Percentiles rank a stretch among this genome's conserved stretches.
phyloP scores from a whole-genome alignment of 345 rosid genomes.

The Salix suchowensis region DNA sequence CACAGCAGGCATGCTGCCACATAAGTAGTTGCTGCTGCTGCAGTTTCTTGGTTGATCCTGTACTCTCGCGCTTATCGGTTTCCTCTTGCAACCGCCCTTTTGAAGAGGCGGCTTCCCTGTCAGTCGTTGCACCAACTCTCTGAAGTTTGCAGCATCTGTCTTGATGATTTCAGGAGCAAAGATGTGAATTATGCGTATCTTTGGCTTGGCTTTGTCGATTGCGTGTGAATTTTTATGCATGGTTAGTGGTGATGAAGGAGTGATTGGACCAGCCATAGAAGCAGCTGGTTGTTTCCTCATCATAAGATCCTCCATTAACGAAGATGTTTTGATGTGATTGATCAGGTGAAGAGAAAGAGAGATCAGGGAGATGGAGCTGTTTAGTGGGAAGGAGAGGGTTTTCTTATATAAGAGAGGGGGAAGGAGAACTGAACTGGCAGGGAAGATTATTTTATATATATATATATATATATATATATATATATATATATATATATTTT shows the following conservation, averaged over 20 bases:
- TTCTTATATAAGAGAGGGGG: conserved; percentile 21
- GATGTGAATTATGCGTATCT: conserved; percentile 78
- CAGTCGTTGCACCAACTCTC: conserved; percentile 84
- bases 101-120: conserved; percentile 62
- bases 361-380: conserved; percentile 27
- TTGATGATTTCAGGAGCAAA: conserved; percentile 94
- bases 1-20: background rate
- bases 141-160: conserved; percentile 79
- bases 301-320: conserved; percentile 42
- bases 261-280: conserved; percentile 3
- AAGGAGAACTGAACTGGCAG: background rate
- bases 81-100: background rate
- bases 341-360: conserved; percentile 10
- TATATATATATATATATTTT: too few species aligned
- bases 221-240: conserved; percentile 45
- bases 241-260: conserved; percentile 31
- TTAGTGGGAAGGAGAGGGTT: conserved; percentile 7
- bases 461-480: too few species aligned
- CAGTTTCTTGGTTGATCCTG: background rate
- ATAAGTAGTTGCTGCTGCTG: too few species aligned
- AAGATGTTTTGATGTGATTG: background rate
- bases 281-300: conserved; percentile 20
- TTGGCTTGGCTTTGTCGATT: conserved; percentile 61
- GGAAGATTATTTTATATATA: too few species aligned
- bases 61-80: background rate